Evolutionary conservation across 2,329 filamentous ascomycete genomes (phyloP).

Genomic region (Aspergillus brasiliensis): DNA sequence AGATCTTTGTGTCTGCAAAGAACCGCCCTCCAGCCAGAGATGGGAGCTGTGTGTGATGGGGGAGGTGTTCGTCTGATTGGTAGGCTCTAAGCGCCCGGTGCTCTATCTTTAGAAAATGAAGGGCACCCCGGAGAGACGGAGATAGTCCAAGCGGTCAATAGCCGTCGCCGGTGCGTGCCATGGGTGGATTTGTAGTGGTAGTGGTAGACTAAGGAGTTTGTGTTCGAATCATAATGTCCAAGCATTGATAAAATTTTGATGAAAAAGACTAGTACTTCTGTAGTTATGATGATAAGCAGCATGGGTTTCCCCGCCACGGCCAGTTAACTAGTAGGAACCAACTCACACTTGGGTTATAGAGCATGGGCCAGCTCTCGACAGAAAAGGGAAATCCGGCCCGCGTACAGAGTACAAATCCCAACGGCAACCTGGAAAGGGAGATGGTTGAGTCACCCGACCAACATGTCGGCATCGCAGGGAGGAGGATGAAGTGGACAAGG

Average conservation of each 20-base stretch:
- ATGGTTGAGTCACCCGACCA: conserved; percentile 18
- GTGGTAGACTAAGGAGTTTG: background rate
- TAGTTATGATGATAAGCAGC: background rate
- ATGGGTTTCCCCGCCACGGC: too few relatives aligned
- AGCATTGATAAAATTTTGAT: too few relatives aligned
- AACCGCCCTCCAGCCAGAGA: conserved; percentile 19
- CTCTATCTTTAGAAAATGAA: conserved; percentile 34
- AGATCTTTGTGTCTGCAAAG: conserved; percentile 21
- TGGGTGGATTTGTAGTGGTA: background rate
- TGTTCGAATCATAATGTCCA: background rate
- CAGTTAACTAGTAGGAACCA: too few relatives aligned
- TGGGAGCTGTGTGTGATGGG: conserved; percentile 12
- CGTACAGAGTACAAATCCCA: background rate
- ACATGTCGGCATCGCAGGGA: background rate
- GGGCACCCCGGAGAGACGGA: background rate
- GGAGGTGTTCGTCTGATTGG: conserved; percentile 25
- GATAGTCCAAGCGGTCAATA: conserved; percentile 3
- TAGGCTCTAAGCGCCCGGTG: conserved; percentile 28
- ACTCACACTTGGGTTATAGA: too few relatives aligned
- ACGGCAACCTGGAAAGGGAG: background rate
- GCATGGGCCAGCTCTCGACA: background rate
- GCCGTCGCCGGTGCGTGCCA: background rate
- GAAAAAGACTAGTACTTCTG: too few relatives aligned
- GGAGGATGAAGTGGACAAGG: background rate
- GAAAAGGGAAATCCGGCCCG: conserved; percentile 16